Evolutionary conservation across 179 eudicot genomes (phyloP).

Genomic region (Silene vulgaris): DNA sequence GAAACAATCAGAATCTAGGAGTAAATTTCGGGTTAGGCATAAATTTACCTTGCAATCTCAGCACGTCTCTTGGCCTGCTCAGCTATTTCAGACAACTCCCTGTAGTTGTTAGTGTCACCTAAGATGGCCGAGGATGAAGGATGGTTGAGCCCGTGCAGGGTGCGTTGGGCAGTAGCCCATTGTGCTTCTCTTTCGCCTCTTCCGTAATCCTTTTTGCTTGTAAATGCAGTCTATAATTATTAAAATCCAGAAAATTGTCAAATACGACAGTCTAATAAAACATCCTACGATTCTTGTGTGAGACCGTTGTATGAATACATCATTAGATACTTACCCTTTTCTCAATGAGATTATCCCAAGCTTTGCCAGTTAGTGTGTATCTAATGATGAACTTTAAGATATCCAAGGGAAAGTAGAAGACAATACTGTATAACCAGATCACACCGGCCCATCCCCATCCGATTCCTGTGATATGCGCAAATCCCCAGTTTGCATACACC

Average conservation of each 20-base stretch:
- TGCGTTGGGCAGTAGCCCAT: constrained; percentile 81
- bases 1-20: neutral
- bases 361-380: constrained; percentile 60
- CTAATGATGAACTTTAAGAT: constrained; percentile 55
- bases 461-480: constrained; percentile 56
- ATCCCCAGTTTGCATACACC: constrained; percentile 72
- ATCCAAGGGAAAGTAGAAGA: constrained; percentile 65
- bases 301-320: neutral
- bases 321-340: constrained; percentile 34
- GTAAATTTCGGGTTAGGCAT: neutral
- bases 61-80: constrained; percentile 90
- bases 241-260: constrained; percentile 7
- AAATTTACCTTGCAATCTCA: constrained; percentile 70
- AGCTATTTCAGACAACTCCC: constrained; percentile 73
- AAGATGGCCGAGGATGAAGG: constrained; percentile 40
- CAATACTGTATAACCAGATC: constrained; percentile 63
- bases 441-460: constrained; percentile 98
- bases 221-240: constrained; percentile 58
- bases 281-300: neutral
- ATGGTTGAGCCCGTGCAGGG: constrained; percentile 66
- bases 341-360: constrained; percentile 62
- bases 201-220: constrained; percentile 76
- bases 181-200: constrained; percentile 86
- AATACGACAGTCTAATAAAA: neutral
- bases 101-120: constrained; percentile 54